Evolutionary conservation across 2,329 filamentous ascomycete genomes (phyloP), one percentile per base, ranked within the genome.

Genomic region (Lecanosticta acicola): DNA sequence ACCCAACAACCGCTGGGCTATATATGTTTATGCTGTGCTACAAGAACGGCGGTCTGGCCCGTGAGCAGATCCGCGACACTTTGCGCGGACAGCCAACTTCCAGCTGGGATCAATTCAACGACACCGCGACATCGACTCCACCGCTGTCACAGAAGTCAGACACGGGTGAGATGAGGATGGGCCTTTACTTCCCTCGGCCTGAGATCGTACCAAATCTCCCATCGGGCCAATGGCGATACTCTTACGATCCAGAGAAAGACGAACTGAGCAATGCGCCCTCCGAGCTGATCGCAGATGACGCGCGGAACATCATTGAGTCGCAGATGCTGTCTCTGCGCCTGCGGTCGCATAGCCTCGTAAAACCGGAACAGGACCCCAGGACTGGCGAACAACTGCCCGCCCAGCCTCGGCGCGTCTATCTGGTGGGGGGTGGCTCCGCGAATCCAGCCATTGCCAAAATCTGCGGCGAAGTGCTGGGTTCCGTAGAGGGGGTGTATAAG

Each of bases 11-110:
- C 1, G 73, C 83, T 0, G 88, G 86, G 1, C 79, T 96, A 49
- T 96, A 94, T 77, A 97, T 98, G 93, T 97, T 98, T 70, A 98
- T 98, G 93, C 81, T 98, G 29, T 98, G 93, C 76, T 98, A 97
- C 75, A 97, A 97, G 71, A 98, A 98, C 69, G 93, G 93, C 57
- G 89, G 89, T 2, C 80, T 97, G 1, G 91, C 93, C 1, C 85
- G 93, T 36, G 93, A 98, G 66, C 83, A 86, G 59, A 80, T 97
- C 51, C 85, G 93, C 44, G 88, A 98, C 63, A 76, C 79, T 0
- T 79, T 97, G 42, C 84, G 88, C 51, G 59, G 65, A 33, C 66
- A 71, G 17, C 68, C 70, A 19, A 66, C 72, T 8, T 56, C 67
- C 3, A 72, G 75, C 9, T 98, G 93, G 93, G 78, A 80, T 41